Evolutionary conservation across 352 stramenopile species (phyloP).

Genomic region (Phytophthora pini): DNA sequence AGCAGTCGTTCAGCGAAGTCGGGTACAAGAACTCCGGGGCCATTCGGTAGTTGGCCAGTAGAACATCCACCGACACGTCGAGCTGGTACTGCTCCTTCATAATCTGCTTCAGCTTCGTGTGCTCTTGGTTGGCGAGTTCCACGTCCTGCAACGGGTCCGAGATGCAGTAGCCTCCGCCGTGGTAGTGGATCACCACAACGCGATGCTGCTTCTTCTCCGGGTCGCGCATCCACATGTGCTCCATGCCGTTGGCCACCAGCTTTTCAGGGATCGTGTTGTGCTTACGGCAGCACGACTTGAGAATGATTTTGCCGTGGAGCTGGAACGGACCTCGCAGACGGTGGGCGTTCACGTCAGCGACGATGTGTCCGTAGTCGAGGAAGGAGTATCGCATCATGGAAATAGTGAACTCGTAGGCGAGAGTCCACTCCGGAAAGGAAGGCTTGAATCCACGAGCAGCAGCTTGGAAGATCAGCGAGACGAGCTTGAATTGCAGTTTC

Average conservation of each 20-base stretch:
- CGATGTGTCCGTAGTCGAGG: slow-evolving; percentile 41
- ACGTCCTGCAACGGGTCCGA: slow-evolving; percentile 43
- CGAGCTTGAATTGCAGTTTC: slow-evolving; percentile 35
- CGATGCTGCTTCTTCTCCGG: slow-evolving; percentile 26
- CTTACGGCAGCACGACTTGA: slow-evolving; percentile 28
- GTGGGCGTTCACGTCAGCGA: slow-evolving; percentile 31
- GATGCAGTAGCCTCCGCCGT: slow-evolving; percentile 53
- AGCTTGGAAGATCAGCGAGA: slow-evolving; percentile 18
- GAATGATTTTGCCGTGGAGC: slow-evolving; percentile 32
- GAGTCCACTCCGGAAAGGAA: slow-evolving; percentile 41
- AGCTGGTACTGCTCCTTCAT: slow-evolving; percentile 23
- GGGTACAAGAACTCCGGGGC: slow-evolving; percentile 48
- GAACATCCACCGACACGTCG: slow-evolving; percentile 42
- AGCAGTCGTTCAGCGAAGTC: slow-evolving; percentile 47
- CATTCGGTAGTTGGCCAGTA: slow-evolving; percentile 69
- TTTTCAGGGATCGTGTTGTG: slow-evolving; percentile 34
- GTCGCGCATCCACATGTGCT: slow-evolving; percentile 51
- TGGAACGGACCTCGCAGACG: slow-evolving; percentile 38
- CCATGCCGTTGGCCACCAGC: slow-evolving; percentile 40
- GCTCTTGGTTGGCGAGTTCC: slow-evolving; percentile 38
- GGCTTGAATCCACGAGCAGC: slow-evolving; percentile 34
- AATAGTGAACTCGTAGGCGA: slow-evolving; percentile 44
- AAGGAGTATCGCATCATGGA: slow-evolving; percentile 45
- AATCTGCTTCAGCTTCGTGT: slow-evolving; percentile 31
- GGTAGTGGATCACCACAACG: slow-evolving; percentile 55